phyloP scores from a whole-genome alignment of 2,329 filamentous ascomycete species.

The Fusarium globosum region DNA sequence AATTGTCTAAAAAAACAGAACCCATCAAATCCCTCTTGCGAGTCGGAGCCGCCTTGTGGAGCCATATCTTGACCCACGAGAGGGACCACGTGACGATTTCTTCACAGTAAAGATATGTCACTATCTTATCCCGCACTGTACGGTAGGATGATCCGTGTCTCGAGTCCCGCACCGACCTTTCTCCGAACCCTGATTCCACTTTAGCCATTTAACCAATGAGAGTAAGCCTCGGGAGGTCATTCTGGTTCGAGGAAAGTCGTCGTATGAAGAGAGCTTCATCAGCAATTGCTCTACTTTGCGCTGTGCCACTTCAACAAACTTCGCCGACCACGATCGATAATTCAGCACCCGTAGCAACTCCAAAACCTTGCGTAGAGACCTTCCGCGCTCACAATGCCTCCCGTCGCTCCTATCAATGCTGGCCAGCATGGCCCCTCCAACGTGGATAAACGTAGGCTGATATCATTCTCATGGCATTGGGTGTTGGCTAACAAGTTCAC shows the following conservation, averaged over 20 bases:
- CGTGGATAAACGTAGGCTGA: slow-evolving; percentile 64
- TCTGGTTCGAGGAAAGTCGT: slow-evolving; percentile 29
- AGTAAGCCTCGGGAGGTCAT: slow-evolving; percentile 20
- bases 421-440: slow-evolving; percentile 62
- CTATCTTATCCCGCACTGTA: slow-evolving; percentile 9
- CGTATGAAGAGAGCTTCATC: slow-evolving; percentile 35
- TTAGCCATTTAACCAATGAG: slow-evolving; percentile 43
- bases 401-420: slow-evolving; percentile 53
- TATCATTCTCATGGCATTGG: slow-evolving; percentile 10
- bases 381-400: slow-evolving; percentile 51
- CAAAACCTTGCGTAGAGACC: neutral
- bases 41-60: slow-evolving; percentile 41
- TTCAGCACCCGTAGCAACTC: neutral
- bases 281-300: slow-evolving; percentile 24
- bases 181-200: slow-evolving; percentile 33
- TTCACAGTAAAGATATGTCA: slow-evolving; percentile 41
- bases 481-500: slow-evolving; percentile 32
- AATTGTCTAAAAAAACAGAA: slow-evolving; percentile 29
- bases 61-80: slow-evolving; percentile 46
- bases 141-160: slow-evolving; percentile 25
- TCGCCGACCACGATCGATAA: neutral
- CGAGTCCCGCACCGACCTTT: slow-evolving; percentile 41
- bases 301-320: neutral
- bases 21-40: slow-evolving; percentile 42
- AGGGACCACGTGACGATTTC: slow-evolving; percentile 50